Evolutionary conservation across 1,139 yeast species (phyloP).

Genomic region (Suhomyces choctaworum): DNA sequence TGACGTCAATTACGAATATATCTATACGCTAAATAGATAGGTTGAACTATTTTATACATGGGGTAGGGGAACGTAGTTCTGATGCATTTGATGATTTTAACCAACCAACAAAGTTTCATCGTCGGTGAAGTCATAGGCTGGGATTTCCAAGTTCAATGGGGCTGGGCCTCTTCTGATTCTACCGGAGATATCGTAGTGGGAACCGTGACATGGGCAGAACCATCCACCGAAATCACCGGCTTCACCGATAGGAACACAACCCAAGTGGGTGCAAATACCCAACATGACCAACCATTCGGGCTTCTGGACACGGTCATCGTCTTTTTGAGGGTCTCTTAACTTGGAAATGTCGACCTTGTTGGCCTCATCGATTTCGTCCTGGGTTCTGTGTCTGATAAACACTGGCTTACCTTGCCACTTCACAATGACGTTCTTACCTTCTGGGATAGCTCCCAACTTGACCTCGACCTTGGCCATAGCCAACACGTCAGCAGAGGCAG

Average conservation of each 20-base stretch:
- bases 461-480: constrained; percentile 99
- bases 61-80: constrained; percentile 7
- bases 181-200: constrained; percentile 99
- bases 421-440: constrained; percentile 96
- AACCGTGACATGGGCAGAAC: constrained; percentile 99
- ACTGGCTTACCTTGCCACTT: constrained; percentile 99
- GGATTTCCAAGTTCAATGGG: constrained; percentile 97
- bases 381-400: constrained; percentile 98
- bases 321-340: constrained; percentile 94
- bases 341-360: constrained; percentile 69
- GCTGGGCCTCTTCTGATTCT: constrained; percentile 99
- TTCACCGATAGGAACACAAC: constrained; percentile 99
- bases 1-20: constrained; percentile 7
- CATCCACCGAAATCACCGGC: constrained; percentile 99
- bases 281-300: constrained; percentile 99
- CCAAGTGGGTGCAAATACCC: constrained; percentile 99
- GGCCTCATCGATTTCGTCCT: constrained; percentile 92
- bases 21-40: constrained; percentile 10
- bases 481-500: constrained; percentile 98
- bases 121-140: constrained; percentile 80
- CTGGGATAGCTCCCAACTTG: constrained; percentile 89
- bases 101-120: constrained; percentile 79
- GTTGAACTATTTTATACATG: constrained; percentile 14
- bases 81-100: constrained; percentile 23
- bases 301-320: constrained; percentile 89